A percentile compares a stretch with the other conserved stretches of the same genome.
These are phyloP conservation scores for Metschnikowia noctiluminum DNA, from an alignment of 805 yeast genomes.

Conservation along the genomic window DNA sequence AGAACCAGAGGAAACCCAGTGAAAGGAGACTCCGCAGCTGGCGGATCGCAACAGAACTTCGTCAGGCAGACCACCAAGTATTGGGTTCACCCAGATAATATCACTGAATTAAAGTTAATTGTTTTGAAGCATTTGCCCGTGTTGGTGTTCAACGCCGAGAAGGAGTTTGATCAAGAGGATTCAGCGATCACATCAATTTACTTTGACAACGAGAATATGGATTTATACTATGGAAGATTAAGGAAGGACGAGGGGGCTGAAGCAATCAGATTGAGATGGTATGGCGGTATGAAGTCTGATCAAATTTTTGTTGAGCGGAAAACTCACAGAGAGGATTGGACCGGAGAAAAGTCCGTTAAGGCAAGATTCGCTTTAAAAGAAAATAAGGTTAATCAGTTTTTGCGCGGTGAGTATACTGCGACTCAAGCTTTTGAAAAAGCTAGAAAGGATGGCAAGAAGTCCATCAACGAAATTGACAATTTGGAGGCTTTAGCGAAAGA, in stretches of 20 bases:
- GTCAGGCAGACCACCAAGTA: slow-evolving; percentile 98
- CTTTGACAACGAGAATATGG: slow-evolving; percentile 86
- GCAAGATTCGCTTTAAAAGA: slow-evolving; percentile 94
- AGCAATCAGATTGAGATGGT: slow-evolving; percentile 97
- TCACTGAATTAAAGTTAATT: slow-evolving; percentile 90
- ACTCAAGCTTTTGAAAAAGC: slow-evolving; percentile 87
- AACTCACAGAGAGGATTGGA: slow-evolving; percentile 99
- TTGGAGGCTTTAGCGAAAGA: slow-evolving; percentile 91
- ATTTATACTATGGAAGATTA: slow-evolving; percentile 88
- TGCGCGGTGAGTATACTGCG: slow-evolving; percentile 82
- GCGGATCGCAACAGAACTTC: slow-evolving; percentile 96
- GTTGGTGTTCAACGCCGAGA: slow-evolving; percentile 91
- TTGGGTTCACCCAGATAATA: slow-evolving; percentile 99
- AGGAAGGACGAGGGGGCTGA: slow-evolving; percentile 98
- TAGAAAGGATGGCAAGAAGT: slow-evolving; percentile 89
- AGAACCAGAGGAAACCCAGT: slow-evolving; percentile 96
- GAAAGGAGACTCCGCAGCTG: slow-evolving; percentile 94
- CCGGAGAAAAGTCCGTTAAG: slow-evolving; percentile 98
- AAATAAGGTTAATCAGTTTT: slow-evolving; percentile 79
- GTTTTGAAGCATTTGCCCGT: slow-evolving; percentile 95
- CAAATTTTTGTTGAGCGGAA: slow-evolving; percentile 94
- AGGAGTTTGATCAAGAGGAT: slow-evolving; percentile 93
- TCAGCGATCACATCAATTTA: slow-evolving; percentile 96
- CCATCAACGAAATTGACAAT: slow-evolving; percentile 81
- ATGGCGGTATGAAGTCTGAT: slow-evolving; percentile 94